Evolutionary conservation across 1,284 basidiomycete genomes (phyloP), one percentile per base, ranked within the genome.

Genomic region (Pseudozyma sp.): DNA sequence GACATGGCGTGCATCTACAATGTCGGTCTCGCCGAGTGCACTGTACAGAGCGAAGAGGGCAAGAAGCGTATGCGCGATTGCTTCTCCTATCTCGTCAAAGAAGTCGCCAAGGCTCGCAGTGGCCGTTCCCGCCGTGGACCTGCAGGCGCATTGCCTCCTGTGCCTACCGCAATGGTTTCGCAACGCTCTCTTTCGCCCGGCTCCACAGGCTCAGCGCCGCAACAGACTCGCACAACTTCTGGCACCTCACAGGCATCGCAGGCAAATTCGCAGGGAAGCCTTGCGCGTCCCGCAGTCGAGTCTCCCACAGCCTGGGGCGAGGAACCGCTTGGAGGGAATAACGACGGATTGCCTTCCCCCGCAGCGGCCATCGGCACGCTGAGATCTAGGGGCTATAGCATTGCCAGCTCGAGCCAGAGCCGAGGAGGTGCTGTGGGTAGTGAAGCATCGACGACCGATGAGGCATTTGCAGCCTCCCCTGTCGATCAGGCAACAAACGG

Each of bases 1-100:
- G 81, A 82, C 56, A 80, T 82, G 78, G 81, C 81, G 5, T 70
- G 65, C 50, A 77, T 81, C 48, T 81, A 79, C 66, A 79, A 79
- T 34, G 81, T 81, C 35, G 81, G 81, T 13, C 70, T 82, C 19
- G 79, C 81, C 11, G 81, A 82, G 54, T 82, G 81, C 59, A 82
- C 76, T 25, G 71, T 77, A 3, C 60, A 77, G 43, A 80, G 78
- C 64, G 81, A 82, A 44, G 81, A 82, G 52, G 79, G 81, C 53
- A 80, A 78, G 58, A 81, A 80, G 70, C 54, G 81, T n/a, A 81
- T 82, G 81, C 69, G 78, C 38, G 80, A 82, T 54, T 81, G 79
- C 57, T 82, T 82, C 57, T 80, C 78, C 1, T 82, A 81, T 47
- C 59, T 81, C 18, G 79, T 82, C 49, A 81, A 81, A 47, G 80